Base-by-base conservation (phyloP, 2,329 filamentous ascomycete species). In the Ceratocystiopsis sp. region DNA sequence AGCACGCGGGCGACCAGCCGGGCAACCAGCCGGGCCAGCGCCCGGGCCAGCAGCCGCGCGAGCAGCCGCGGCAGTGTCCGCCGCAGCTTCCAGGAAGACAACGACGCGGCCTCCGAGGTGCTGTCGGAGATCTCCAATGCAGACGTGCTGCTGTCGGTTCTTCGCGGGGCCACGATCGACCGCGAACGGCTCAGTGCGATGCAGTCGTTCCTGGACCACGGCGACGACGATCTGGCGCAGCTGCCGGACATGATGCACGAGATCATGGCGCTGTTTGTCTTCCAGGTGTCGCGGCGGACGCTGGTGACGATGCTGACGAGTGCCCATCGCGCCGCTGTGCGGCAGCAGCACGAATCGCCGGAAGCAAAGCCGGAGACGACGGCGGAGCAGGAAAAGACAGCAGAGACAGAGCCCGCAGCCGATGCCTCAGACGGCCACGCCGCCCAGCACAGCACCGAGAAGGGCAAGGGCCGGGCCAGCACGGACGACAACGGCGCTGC, bases 111-210 rank as follows among this genome's bases (percentile, higher is more conserved):
- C 5, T 32, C 12, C 15, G 37, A 41, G 18, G 42, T 49, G 40
- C 49, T 47, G 13, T 64, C 63, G 5, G 64, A 69, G 29, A 71
- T 80, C 29, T 61, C 65, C 17, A 73, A 84, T 53, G 72, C 85
- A 16, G 72, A 76, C 4, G 73, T 75, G 3, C 64, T 98, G 21
- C 69, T 93, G 63, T 63, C 61, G 18, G 71, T 74, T 3, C 60
- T 98, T 43, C 80, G 78, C 48, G 63, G 63, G 35, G 75, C 81
- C 7, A 72, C 55, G 9, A 84, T 98, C 51, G 91, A 98, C 56
- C 75, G 91, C 33, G 89, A 96, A 63, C 96, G 91, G 64, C 76
- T 93, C 46, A 80, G 89, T 48, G 51, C 80, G 0, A 71, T 95
- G 18, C 77, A 81, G 53, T 82, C 74, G 48, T 98, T 94, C 55